Evolutionary conservation across 371 early-diverging fungal genomes (phyloP).

Genomic region (Cokeromyces recurvatus): DNA sequence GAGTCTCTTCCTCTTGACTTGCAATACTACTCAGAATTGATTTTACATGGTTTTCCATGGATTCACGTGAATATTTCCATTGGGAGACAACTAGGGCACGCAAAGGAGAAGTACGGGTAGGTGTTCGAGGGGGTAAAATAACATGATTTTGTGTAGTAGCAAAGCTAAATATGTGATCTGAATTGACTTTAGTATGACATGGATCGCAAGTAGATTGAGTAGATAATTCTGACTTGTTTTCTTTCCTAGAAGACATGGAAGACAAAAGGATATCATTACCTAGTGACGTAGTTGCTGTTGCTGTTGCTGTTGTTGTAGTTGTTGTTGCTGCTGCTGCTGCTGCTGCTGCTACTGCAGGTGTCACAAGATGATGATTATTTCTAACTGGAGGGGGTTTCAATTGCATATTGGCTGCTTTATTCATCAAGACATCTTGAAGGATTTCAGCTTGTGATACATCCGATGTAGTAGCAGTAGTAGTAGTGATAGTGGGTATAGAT

Average conservation of each 20-base stretch:
- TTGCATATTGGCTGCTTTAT: slow-evolving; percentile 38
- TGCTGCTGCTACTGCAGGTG: neutral
- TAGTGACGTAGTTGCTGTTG: neutral
- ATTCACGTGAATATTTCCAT: slow-evolving; percentile 35
- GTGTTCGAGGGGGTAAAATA: slow-evolving; percentile 35
- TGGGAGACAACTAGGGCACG: slow-evolving; percentile 40
- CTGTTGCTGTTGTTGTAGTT: neutral
- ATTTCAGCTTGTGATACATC: slow-evolving; percentile 18
- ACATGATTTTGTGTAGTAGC: slow-evolving; percentile 14
- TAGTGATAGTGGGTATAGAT: slow-evolving; percentile 21
- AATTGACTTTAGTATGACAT: slow-evolving; percentile 9
- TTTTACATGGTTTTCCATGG: slow-evolving; percentile 34
- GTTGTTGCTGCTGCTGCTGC: slow-evolving; percentile 4
- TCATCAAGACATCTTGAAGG: slow-evolving; percentile 32
- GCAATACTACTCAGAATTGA: slow-evolving; percentile 24
- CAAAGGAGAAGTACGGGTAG: slow-evolving; percentile 23
- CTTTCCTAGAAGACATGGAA: too few relatives aligned
- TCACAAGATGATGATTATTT: neutral
- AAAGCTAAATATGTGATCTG: too few relatives aligned
- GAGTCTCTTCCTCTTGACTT: neutral
- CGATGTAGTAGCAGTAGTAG: slow-evolving; percentile 2
- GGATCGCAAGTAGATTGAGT: neutral
- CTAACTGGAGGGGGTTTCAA: slow-evolving; percentile 36
- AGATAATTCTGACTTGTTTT: neutral
- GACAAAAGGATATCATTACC: neutral